Percentiles rank a stretch among this genome's conserved stretches.
phyloP scores from a whole-genome alignment of 441 rosid species.

The Adansonia madagascariensis region DNA sequence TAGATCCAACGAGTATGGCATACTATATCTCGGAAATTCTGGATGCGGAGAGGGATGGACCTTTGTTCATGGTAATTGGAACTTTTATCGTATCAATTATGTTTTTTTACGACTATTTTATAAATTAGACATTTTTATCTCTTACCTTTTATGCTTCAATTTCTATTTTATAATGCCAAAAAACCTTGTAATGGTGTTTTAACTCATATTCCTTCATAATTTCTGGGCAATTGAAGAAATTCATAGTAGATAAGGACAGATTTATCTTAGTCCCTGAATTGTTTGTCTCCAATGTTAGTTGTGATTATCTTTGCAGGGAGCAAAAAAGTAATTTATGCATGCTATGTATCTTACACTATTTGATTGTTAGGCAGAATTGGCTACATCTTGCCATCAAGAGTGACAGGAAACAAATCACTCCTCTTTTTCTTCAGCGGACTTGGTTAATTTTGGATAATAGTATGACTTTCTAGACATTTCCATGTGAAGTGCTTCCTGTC shows the following conservation, averaged over 20 bases:
- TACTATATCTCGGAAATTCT: conserved; percentile 90
- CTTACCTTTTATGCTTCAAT: not conserved
- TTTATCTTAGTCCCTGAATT: not conserved
- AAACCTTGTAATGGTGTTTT: not conserved
- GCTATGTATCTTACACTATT: not conserved
- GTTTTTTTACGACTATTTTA: conserved; percentile 7
- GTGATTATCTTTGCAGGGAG: not conserved
- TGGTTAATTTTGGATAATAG: not conserved
- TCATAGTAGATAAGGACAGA: not conserved
- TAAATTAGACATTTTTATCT: not conserved
- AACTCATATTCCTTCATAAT: conserved; percentile 2
- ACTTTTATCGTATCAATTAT: conserved; percentile 6
- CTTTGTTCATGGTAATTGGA: conserved; percentile 82
- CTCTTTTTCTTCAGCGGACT: not conserved
- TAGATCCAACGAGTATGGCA: conserved; percentile 81
- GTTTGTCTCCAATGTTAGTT: not conserved
- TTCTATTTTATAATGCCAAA: not conserved
- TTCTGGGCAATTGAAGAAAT: not conserved
- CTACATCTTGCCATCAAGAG: not conserved
- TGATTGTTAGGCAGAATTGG: not conserved
- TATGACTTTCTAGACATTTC: not conserved
- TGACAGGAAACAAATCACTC: not conserved
- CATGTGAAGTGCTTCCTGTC: not conserved
- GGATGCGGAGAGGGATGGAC: conserved; percentile 75
- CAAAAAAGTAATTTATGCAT: not conserved